phyloP scores from a whole-genome alignment of 768 basidiomycete genomes.

The Boletus rubescentipes region DNA sequence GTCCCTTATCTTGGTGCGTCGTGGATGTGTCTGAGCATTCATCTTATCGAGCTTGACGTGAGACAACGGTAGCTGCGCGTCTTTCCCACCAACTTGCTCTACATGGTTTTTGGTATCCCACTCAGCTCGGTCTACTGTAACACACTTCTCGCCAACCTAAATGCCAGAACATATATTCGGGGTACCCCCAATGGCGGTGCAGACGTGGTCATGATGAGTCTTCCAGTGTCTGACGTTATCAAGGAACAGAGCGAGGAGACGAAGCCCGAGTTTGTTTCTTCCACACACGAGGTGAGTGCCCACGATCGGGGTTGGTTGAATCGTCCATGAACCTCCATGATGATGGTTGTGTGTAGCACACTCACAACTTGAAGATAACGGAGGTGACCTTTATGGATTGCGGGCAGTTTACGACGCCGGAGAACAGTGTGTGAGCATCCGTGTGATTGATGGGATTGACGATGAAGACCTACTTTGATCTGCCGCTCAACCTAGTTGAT shows the following conservation, averaged over 20 bases:
- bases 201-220: not conserved
- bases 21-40: no score
- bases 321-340: no score
- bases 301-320: no score
- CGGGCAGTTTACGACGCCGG: not conserved
- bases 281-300: not conserved
- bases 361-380: not conserved
- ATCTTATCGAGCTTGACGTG: not conserved
- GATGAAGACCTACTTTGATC: not conserved
- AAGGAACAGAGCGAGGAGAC: not conserved
- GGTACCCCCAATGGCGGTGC: not conserved
- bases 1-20: slow-evolving; percentile 5
- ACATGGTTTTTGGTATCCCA: not conserved
- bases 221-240: not conserved
- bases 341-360: not conserved
- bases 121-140: slow-evolving; percentile 14
- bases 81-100: not conserved
- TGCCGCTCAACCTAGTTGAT: no score
- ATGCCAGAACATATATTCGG: slow-evolving; percentile 7
- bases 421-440: not conserved
- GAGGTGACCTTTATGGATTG: not conserved
- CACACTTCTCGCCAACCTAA: slow-evolving; percentile 18
- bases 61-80: not conserved
- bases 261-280: not conserved
- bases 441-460: not conserved